A percentile compares a stretch with the other conserved stretches of the same genome.
Conservation (phyloP, 75 land plant genomes). For the Pseudotsuga menziesii region DNA sequence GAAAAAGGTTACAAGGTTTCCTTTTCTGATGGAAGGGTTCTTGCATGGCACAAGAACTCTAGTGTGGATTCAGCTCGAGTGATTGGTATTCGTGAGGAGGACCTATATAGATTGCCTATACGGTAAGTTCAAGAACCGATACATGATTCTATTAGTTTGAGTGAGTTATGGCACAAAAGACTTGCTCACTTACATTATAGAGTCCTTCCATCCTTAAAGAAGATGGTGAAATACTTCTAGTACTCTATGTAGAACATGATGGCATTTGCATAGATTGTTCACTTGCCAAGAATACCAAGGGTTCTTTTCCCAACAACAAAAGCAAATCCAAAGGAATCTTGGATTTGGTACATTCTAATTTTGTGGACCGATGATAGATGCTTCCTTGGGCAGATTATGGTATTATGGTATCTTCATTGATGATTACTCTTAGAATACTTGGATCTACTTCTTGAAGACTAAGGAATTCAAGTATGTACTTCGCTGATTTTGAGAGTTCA, state of each 20-base stretch:
- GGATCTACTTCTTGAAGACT: not conserved
- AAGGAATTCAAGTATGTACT: not conserved
- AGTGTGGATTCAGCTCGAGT: too few species aligned
- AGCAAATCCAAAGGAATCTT: too few species aligned
- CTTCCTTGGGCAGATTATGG: not conserved
- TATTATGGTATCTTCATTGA: constrained; percentile 14
- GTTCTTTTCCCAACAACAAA: too few species aligned
- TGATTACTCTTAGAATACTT: constrained; percentile 8
- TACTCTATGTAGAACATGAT: not conserved
- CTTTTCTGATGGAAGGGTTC: not conserved
- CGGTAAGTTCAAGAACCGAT: too few species aligned
- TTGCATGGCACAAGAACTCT: not conserved
- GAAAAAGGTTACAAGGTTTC: too few species aligned
- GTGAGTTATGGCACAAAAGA: too few species aligned
- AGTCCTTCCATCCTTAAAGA: not conserved
- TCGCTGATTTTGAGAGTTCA: not conserved
- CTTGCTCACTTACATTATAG: not conserved
- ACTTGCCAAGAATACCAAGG: not conserved
- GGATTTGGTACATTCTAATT: too few species aligned
- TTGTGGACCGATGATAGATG: too few species aligned
- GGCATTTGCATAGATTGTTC: not conserved
- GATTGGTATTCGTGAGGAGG: too few species aligned
- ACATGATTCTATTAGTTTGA: not conserved
- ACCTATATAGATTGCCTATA: too few species aligned
- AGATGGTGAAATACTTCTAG: too few species aligned